phyloP scores from a whole-genome alignment of 345 rosid genomes.

The Melaleuca quinquenervia region DNA sequence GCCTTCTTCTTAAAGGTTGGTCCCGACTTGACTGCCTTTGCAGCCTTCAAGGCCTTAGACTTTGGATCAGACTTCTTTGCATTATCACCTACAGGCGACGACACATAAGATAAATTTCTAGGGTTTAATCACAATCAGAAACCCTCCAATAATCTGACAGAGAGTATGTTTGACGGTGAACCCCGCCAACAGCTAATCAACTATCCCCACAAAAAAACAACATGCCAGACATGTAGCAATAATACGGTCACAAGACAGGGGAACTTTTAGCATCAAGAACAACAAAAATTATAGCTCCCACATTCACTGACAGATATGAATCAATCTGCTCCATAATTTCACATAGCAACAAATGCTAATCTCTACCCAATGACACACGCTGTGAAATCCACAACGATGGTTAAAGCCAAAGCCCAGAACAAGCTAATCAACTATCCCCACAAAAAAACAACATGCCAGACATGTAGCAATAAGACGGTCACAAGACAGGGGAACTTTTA shows the following conservation, averaged over 20 bases:
- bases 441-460: not conserved
- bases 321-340: not conserved
- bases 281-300: not conserved
- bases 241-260: not conserved
- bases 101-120: not conserved
- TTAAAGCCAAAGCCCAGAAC: too few species aligned
- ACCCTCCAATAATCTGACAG: not conserved
- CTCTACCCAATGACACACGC: not conserved
- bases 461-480: not conserved
- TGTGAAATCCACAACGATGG: not conserved
- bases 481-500: not conserved
- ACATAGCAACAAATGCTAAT: not conserved
- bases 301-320: not conserved
- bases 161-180: not conserved
- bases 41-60: constrained; percentile 85
- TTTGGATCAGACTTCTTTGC: constrained; percentile 66
- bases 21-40: constrained; percentile 81
- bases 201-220: not conserved
- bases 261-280: not conserved
- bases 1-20: constrained; percentile 65
- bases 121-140: not conserved
- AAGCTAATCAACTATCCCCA: not conserved
- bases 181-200: not conserved
- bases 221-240: not conserved
- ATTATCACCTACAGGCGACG: constrained; percentile 16